Conservation (phyloP, 2,329 filamentous ascomycete genomes). For the Ciborinia camelliae region DNA sequence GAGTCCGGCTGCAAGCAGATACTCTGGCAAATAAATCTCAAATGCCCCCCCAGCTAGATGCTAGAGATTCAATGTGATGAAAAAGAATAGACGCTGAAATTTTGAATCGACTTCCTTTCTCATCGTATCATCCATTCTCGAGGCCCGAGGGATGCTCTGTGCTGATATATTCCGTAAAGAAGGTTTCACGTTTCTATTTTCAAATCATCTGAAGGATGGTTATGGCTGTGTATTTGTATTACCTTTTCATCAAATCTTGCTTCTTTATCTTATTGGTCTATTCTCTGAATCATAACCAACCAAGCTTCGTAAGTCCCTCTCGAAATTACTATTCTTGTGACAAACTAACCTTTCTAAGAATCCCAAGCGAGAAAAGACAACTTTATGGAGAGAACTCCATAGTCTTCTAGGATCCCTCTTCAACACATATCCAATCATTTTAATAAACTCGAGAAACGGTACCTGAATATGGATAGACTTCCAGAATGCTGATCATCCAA, state of each 20-base stretch:
- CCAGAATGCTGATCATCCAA: conserved; percentile 1
- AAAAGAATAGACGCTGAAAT: not conserved
- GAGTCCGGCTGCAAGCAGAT: not conserved
- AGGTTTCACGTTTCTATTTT: not conserved
- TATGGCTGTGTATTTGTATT: not conserved
- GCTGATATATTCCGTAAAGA: no score
- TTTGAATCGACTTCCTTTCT: not conserved
- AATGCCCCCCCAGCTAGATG: not conserved
- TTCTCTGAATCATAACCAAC: conserved; percentile 9
- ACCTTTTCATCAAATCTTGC: not conserved
- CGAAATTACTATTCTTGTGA: conserved; percentile 8
- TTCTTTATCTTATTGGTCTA: not conserved
- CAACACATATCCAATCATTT: conserved; percentile 3
- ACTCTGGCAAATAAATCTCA: not conserved
- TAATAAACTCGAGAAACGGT: not conserved
- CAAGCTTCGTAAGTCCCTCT: not conserved
- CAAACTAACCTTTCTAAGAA: conserved; percentile 5
- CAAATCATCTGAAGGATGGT: not conserved
- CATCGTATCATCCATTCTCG: not conserved
- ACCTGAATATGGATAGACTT: conserved; percentile 6
- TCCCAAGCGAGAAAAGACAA: conserved; percentile 9
- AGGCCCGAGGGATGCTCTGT: not conserved
- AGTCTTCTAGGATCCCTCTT: not conserved
- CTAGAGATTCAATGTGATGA: not conserved
- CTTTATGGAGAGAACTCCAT: conserved; percentile 1